Evolutionary conservation across 2,329 filamentous ascomycete genomes (phyloP).

Genomic region (Knufia petricola): DNA sequence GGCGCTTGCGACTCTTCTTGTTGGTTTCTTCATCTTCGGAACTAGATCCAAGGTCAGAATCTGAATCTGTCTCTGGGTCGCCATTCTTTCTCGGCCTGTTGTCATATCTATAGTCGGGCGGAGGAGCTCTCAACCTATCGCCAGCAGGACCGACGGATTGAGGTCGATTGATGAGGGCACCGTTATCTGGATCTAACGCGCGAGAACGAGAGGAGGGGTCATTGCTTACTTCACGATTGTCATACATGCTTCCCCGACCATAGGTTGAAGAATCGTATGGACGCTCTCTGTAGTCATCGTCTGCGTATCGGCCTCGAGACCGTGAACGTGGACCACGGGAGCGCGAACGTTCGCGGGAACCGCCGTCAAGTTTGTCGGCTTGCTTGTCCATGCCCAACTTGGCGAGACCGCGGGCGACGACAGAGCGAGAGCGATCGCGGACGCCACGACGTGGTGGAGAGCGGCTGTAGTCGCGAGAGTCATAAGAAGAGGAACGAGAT

Average conservation of each 20-base stretch:
- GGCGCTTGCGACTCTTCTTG: constrained; percentile 58
- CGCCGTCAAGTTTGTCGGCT: constrained; percentile 23
- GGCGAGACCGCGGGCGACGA: constrained; percentile 36
- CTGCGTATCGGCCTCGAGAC: constrained; percentile 23
- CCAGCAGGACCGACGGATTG: constrained; percentile 15
- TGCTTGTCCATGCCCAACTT: constrained; percentile 34
- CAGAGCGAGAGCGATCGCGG: constrained; percentile 37
- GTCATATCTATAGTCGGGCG: constrained; percentile 19
- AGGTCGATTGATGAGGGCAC: constrained; percentile 17
- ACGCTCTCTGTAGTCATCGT: constrained; percentile 33
- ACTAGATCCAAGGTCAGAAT: constrained; percentile 47
- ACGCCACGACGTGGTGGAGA: constrained; percentile 37
- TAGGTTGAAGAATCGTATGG: constrained; percentile 13
- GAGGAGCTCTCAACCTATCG: constrained; percentile 4
- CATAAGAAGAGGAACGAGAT: constrained; percentile 43
- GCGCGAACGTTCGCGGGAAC: constrained; percentile 11
- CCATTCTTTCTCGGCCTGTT: constrained; percentile 21
- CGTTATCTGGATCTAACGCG: constrained; percentile 17
- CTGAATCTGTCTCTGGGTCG: constrained; percentile 30
- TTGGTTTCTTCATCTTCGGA: constrained; percentile 53
- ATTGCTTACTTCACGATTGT: constrained; percentile 32
- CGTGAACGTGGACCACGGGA: constrained; percentile 18
- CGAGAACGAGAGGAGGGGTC: constrained; percentile 9
- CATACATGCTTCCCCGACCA: constrained; percentile 4
- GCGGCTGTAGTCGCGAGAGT: constrained; percentile 43